Percentiles rank a stretch among this genome's conserved stretches.
These are phyloP conservation scores for Metschnikowia orientalis DNA, from an alignment of 805 yeast genomes.

Conservation along the genomic window DNA sequence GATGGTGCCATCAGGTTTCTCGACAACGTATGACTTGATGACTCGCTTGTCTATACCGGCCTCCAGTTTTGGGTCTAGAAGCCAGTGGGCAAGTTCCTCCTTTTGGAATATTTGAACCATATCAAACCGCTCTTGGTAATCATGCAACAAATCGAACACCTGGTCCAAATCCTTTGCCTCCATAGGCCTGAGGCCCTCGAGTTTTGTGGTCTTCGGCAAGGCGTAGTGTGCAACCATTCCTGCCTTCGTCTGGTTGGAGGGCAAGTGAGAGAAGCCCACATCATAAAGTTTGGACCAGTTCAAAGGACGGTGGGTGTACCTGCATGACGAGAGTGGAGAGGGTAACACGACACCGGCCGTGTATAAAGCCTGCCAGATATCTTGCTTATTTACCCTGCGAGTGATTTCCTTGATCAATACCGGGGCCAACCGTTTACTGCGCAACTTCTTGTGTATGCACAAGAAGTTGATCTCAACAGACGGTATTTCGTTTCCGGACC, in stretches of 20 bases:
- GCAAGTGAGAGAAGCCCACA: conserved; percentile 84
- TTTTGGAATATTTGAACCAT: conserved; percentile 64
- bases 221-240: conserved; percentile 61
- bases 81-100: conserved; percentile 77
- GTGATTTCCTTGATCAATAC: conserved; percentile 91
- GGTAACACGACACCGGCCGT: conserved; percentile 92
- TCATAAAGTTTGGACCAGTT: conserved; percentile 88
- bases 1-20: conserved; percentile 54
- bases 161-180: conserved; percentile 56
- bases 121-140: conserved; percentile 68
- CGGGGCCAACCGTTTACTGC: conserved; percentile 93
- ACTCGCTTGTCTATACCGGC: conserved; percentile 40
- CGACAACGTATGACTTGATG: conserved; percentile 75
- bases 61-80: conserved; percentile 47
- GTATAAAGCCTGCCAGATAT: conserved; percentile 94
- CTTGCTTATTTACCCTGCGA: conserved; percentile 76
- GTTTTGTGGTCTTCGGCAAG: conserved; percentile 47
- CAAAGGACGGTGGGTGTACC: conserved; percentile 90
- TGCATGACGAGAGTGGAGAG: conserved; percentile 81
- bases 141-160: conserved; percentile 54
- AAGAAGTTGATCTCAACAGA: conserved; percentile 90
- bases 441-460: conserved; percentile 88
- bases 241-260: conserved; percentile 61
- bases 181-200: conserved; percentile 57
- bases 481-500: conserved; percentile 40